A percentile compares a stretch with the other conserved stretches of the same genome.
Evolutionary conservation across 345 rosid species (phyloP).

Genomic region (Syzygium grande): DNA sequence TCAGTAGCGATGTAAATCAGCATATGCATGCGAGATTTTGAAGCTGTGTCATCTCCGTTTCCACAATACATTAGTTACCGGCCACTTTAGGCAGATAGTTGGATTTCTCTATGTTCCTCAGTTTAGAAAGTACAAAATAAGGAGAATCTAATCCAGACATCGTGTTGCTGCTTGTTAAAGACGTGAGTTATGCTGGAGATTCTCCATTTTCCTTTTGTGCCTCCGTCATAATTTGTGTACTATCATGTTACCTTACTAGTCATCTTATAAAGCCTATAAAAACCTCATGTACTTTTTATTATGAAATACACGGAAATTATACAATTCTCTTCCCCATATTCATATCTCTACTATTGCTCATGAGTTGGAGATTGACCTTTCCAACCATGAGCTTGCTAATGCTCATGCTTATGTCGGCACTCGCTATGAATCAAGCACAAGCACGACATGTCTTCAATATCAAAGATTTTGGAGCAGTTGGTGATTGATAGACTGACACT

Average conservation of each 20-base stretch:
- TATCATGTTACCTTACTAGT: not conserved
- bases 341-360: not conserved
- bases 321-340: not conserved
- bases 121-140: not conserved
- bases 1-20: not conserved
- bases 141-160: not conserved
- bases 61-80: not conserved
- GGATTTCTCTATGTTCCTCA: not conserved
- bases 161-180: not conserved
- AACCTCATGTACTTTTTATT: not conserved
- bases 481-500: constrained; percentile 7
- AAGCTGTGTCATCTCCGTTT: not conserved
- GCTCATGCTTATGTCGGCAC: not conserved
- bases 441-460: not conserved
- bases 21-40: not conserved
- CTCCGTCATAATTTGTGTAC: not conserved
- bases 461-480: constrained; percentile 3
- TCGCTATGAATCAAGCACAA: not conserved
- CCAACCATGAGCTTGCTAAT: not conserved
- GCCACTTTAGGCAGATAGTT: not conserved
- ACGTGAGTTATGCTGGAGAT: not conserved
- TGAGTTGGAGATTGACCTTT: not conserved
- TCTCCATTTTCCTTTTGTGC: not conserved
- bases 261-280: not conserved
- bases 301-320: not conserved